These are phyloP conservation scores for Aspergillus floridensis DNA, from an alignment of 2,329 filamentous ascomycete genomes.

Conservation along the genomic window DNA sequence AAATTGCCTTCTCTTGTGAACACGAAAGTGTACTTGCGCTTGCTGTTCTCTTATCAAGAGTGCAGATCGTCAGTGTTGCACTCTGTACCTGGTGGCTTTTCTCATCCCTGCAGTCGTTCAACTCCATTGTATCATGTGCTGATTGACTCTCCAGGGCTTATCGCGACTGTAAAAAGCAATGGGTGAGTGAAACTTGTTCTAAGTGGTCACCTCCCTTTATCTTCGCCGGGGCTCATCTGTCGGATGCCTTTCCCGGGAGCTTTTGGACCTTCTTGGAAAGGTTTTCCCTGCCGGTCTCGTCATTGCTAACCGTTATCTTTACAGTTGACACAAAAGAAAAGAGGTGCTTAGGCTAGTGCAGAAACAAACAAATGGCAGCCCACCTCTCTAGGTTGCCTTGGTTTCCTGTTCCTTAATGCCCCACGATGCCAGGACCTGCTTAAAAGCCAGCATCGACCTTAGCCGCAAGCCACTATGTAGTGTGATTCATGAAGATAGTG, in stretches of 20 bases:
- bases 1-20: background rate
- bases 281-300: background rate
- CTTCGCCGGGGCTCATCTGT: background rate
- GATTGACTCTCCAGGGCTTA: slow-evolving; percentile 64
- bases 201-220: background rate
- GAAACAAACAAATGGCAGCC: slow-evolving; percentile 6
- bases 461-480: background rate
- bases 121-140: background rate
- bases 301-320: slow-evolving; percentile 8
- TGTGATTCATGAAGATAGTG: background rate
- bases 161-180: slow-evolving; percentile 89
- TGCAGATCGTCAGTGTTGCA: background rate
- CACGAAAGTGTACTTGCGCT: background rate
- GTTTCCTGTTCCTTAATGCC: background rate
- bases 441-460: background rate
- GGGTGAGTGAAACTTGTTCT: slow-evolving; percentile 60
- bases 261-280: background rate
- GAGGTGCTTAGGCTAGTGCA: slow-evolving; percentile 5
- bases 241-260: background rate
- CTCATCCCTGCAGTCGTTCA: background rate
- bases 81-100: background rate
- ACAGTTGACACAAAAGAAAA: slow-evolving; percentile 33
- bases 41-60: background rate
- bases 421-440: background rate
- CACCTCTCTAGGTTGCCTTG: background rate